These are phyloP conservation scores for Pythium pyrilobum DNA, from an alignment of 352 stramenopile genomes.

Conservation along the genomic window DNA sequence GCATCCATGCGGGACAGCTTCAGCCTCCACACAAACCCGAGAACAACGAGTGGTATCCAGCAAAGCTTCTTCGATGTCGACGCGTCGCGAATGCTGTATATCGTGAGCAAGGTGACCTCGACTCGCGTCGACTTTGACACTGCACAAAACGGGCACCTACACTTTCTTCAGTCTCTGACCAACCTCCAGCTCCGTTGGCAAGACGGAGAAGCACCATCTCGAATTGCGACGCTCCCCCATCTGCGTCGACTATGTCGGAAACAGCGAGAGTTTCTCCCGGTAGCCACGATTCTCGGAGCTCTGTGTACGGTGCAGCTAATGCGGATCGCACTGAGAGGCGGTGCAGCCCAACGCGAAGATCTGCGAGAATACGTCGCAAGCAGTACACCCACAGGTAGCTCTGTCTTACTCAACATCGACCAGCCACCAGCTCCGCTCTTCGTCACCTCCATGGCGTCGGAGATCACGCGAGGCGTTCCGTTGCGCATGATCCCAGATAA, in stretches of 20 bases:
- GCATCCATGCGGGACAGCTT: slow-evolving; percentile 1
- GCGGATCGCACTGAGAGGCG: not conserved
- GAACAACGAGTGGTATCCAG: slow-evolving; percentile 13
- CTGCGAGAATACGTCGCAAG: not conserved
- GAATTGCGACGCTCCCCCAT: slow-evolving; percentile 16
- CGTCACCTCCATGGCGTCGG: slow-evolving; percentile 19
- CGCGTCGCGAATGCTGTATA: slow-evolving; percentile 1
- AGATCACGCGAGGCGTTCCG: slow-evolving; percentile 22
- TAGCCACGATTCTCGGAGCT: slow-evolving; percentile 24
- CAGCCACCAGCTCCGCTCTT: slow-evolving; percentile 4
- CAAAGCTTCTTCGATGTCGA: slow-evolving; percentile 8
- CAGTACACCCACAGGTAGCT: not conserved
- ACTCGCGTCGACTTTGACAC: slow-evolving; percentile 5
- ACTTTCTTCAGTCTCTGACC: slow-evolving; percentile 27
- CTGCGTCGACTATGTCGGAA: slow-evolving; percentile 14
- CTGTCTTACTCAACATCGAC: not conserved
- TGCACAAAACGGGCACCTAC: slow-evolving; percentile 14
- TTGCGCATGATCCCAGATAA: slow-evolving; percentile 26
- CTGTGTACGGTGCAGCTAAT: slow-evolving; percentile 26
- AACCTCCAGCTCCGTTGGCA: slow-evolving; percentile 24
- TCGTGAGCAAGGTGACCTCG: slow-evolving; percentile 11
- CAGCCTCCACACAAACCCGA: slow-evolving; percentile 18
- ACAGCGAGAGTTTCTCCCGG: slow-evolving; percentile 9
- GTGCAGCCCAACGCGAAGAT: not conserved
- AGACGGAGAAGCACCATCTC: not conserved